Percentiles rank a stretch among this genome's conserved stretches.
Conservation (phyloP, 129 eudicot species). For the sunflower (Helianthus annuus) region DNA sequence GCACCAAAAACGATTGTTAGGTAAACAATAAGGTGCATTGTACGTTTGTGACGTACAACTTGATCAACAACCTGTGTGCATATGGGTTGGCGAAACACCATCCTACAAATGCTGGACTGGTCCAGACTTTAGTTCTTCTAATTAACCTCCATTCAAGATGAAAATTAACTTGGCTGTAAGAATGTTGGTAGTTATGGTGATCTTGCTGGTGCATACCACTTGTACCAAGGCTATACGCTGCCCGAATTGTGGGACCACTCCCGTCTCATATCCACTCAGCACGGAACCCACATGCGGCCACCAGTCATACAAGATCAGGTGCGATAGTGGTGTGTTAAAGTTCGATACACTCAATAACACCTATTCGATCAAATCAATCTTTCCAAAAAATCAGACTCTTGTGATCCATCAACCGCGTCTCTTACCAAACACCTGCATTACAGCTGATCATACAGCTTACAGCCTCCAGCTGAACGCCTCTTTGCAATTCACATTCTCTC, state of each 20-base stretch:
- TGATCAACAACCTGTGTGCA: neutral
- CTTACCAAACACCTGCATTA: constrained; percentile 42
- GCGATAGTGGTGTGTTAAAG: constrained; percentile 44
- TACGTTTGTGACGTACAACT: neutral
- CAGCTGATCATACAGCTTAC: constrained; percentile 23
- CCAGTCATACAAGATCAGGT: constrained; percentile 48
- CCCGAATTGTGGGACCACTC: constrained; percentile 51
- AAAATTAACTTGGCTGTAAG: constrained; percentile 2
- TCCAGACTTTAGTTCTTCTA: constrained; percentile 11
- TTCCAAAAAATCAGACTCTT: constrained; percentile 38
- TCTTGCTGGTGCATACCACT: constrained; percentile 1
- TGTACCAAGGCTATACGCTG: constrained; percentile 35
- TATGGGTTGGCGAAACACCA: neutral
- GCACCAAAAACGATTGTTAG: neutral
- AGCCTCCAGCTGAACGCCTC: constrained; percentile 47
- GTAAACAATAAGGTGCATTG: neutral
- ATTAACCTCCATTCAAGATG: constrained; percentile 9
- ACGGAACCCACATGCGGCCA: constrained; percentile 57
- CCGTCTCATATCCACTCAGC: constrained; percentile 70
- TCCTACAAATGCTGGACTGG: constrained; percentile 24
- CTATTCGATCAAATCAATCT: constrained; percentile 46
- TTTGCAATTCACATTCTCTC: constrained; percentile 49
- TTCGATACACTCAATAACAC: constrained; percentile 45
- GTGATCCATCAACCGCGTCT: constrained; percentile 42
- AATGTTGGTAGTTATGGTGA: neutral